Percentiles rank a stretch among this genome's conserved stretches.
These are phyloP conservation scores for Botrytis sinoallii DNA, from an alignment of 2,329 filamentous ascomycete species.

Conservation along the genomic window DNA sequence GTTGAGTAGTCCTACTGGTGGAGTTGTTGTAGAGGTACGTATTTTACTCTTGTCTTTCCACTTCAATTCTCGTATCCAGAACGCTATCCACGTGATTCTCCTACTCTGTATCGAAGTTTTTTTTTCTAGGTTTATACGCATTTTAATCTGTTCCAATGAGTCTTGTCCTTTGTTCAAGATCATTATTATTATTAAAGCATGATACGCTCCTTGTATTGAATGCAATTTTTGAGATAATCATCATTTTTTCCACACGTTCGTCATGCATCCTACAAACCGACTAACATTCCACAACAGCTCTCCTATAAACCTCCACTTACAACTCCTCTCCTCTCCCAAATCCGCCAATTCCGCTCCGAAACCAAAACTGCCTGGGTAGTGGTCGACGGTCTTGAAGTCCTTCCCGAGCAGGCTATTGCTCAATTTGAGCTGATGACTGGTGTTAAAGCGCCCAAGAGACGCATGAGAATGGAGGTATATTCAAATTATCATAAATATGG, in stretches of 20 bases:
- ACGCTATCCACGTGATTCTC: background rate
- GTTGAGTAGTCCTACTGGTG: constrained; percentile 70
- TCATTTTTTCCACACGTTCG: background rate
- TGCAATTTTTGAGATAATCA: too few species aligned
- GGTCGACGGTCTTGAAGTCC: constrained; percentile 70
- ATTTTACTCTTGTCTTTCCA: background rate
- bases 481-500: constrained; percentile 34
- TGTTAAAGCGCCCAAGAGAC: constrained; percentile 62
- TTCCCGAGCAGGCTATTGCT: constrained; percentile 76
- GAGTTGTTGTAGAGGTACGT: constrained; percentile 63
- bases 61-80: background rate
- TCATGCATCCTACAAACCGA: background rate
- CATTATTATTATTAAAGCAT: background rate
- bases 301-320: constrained; percentile 67
- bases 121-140: background rate
- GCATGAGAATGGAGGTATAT: constrained; percentile 56
- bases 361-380: constrained; percentile 67
- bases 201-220: background rate
- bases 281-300: constrained; percentile 39
- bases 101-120: background rate
- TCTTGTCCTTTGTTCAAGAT: background rate
- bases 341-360: constrained; percentile 45
- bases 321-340: constrained; percentile 68
- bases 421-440: constrained; percentile 82
- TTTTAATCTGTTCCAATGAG: background rate